Evolutionary conservation across 2,329 filamentous ascomycete species (phyloP), one percentile per base, ranked within the genome.

Genomic region (Teratosphaeria epicoccoides): DNA sequence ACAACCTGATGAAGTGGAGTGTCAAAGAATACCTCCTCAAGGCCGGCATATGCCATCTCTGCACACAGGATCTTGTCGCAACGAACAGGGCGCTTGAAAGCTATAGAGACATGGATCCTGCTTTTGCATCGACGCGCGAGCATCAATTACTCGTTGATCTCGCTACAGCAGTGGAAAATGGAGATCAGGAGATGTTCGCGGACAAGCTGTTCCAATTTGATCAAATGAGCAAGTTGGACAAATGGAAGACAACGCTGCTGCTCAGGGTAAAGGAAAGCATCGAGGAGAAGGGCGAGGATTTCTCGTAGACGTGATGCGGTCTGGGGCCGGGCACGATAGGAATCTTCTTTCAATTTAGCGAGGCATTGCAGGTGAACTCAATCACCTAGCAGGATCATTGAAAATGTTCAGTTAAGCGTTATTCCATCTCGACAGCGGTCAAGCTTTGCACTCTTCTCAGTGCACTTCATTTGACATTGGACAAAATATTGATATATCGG

Each of bases 1-100:
- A 94, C 75, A 93, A 94, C 69, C 76, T 95, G 53, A 91, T 94
- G 87, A 87, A 84, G 67, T 95, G 88, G 81, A 88, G 82, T 46
- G 88, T 97, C 57, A 97, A 96, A 71, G 89, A 96, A 59, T 96
- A 96, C 73, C 84, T 96, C 64, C 78, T 97, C 64, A 95, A 96
- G 73, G 88, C 88, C 0, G 90, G 89, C 26, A 87, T 97, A 66
- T 96, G 90, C 73, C 85, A 95, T 68, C 77, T 97, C 33, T 82
- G 81, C 50, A 77, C 78, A n/a, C 76, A 73, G 52, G 91, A 97
- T 68, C 73, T 85, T 62, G 86, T 96, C 50, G 86, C 84, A 46
- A 79, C 84, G 17, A 84, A 84, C 65, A 81, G 88, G 47, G 90
- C 89, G 25, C 74, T 97, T 22, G 85, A 94, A 63, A 82, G 81